Evolutionary conservation across 139 green algal genomes (phyloP).

Genomic region (Edaphochlamys debaryana): DNA sequence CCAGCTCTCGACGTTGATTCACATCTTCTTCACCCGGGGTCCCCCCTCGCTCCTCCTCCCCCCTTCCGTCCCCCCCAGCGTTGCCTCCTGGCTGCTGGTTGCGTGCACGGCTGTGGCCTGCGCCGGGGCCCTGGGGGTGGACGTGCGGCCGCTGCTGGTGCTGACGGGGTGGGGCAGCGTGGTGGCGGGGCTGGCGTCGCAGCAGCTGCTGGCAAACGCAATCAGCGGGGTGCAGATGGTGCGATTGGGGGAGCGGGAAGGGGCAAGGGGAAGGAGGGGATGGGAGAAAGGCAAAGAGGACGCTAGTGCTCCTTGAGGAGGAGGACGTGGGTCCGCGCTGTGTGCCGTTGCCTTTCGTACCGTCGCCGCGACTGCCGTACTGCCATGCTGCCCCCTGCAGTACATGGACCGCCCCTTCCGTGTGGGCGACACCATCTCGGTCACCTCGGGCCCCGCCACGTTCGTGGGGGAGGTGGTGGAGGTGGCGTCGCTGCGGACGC

Average conservation of each 20-base stretch:
- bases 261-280: neutral
- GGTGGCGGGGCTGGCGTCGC: constrained; percentile 37
- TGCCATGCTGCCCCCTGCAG: constrained; percentile 45
- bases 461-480: constrained; percentile 29
- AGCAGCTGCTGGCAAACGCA: constrained; percentile 37
- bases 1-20: too few species aligned
- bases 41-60: too few species aligned
- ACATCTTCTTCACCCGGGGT: too few species aligned
- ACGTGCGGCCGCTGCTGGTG: constrained; percentile 31
- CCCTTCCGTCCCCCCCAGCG: neutral
- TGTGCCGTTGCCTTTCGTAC: too few species aligned
- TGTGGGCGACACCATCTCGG: constrained; percentile 26
- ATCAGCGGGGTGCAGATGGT: constrained; percentile 33
- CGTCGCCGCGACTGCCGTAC: too few species aligned
- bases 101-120: neutral
- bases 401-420: constrained; percentile 32
- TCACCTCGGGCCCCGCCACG: neutral
- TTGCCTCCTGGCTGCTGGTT: constrained; percentile 9
- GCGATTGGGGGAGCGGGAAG: neutral
- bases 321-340: too few species aligned
- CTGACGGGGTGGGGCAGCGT: constrained; percentile 28
- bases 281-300: too few species aligned
- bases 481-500: constrained; percentile 16
- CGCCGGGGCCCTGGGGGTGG: constrained; percentile 7
- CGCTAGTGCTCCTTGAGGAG: too few species aligned